These are phyloP conservation scores for Termitomyces sp. DNA, from an alignment of 768 basidiomycete species.

Conservation along the genomic window DNA sequence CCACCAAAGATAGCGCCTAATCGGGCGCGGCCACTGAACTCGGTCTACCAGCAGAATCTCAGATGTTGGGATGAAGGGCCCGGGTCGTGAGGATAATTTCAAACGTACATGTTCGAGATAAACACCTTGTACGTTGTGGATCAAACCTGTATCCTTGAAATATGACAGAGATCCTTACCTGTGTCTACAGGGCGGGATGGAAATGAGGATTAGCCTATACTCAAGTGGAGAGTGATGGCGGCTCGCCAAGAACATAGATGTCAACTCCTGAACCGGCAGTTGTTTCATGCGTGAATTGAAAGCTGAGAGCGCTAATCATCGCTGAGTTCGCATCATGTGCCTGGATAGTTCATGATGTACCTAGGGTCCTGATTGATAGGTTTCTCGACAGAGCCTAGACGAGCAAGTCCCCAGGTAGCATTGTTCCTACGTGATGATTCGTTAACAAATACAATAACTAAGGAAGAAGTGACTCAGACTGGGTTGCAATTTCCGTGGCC, in stretches of 20 bases:
- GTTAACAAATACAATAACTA: no score
- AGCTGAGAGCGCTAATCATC: constrained; percentile 7
- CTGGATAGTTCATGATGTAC: background rate
- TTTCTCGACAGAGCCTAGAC: constrained; percentile 19
- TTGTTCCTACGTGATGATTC: constrained; percentile 15
- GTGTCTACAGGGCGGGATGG: constrained; percentile 16
- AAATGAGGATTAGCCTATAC: background rate
- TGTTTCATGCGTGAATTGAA: no score
- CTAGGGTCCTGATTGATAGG: constrained; percentile 14
- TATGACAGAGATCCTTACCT: constrained; percentile 5
- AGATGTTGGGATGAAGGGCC: background rate
- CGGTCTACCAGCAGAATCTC: constrained; percentile 14
- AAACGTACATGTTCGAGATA: constrained; percentile 1
- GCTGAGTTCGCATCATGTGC: background rate
- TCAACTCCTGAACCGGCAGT: constrained; percentile 15
- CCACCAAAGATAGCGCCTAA: constrained; percentile 36
- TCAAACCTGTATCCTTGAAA: background rate
- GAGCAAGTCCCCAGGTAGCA: constrained; percentile 29
- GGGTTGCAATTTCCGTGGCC: constrained; percentile 12
- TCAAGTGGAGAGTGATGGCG: background rate
- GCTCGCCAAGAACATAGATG: constrained; percentile 37
- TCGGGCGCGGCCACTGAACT: constrained; percentile 38
- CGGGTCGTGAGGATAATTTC: no score
- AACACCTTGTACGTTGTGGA: background rate
- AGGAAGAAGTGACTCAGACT: no score